Evolutionary conservation across 2,329 filamentous ascomycete genomes (phyloP), one percentile per base, ranked within the genome.

Genomic region (Penicillium hesseltinei): DNA sequence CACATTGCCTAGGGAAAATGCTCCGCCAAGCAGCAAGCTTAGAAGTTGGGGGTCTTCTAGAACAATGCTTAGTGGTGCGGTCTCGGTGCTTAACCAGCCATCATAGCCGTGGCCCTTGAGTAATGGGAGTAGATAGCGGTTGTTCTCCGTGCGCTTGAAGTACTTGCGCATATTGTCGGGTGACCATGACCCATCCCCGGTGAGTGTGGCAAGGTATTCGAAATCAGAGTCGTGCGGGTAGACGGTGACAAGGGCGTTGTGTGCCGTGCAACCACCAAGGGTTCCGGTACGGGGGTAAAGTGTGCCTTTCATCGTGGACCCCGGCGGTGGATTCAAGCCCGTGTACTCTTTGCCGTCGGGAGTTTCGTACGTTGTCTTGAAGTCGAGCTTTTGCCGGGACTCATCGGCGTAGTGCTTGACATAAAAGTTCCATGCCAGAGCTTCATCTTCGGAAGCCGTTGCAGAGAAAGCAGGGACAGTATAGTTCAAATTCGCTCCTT

Each of bases 191-290:
- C 71, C 63, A 63, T 89, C 86, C 4, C 85, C 84, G 2, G 86
- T 88, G 29, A 87, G 65, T 13, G 72, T 70, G 4, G 80, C 80
- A 54, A 88, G 82, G 63, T 81, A 72, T 45, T 85, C 76, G 72
- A 82, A 88, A 69, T 88, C 86, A 29, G 78, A 81, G 46, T 82
- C 77, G 56, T 84, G 79, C 0, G 86, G 85, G 58, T 84, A 81
- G 27, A 87, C 75, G 17, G 81, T 78, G 48, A 88, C 81, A 44
- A 86, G 71, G 7, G 84, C 84, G 44, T 87, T 85, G 71, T 89
- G 86, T 5, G 81, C 79, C 1, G 82, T 81, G 70, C 84, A 86
- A 5, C 84, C 84, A 51, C 84, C 83, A 0, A 86, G 72, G 3
- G 78, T 82, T 21, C 80, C 82, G 3, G 82, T 77, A 15, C 85